Base-by-base conservation (phyloP, 129 eudicot genomes). In the Ambrosia artemisiifolia region DNA sequence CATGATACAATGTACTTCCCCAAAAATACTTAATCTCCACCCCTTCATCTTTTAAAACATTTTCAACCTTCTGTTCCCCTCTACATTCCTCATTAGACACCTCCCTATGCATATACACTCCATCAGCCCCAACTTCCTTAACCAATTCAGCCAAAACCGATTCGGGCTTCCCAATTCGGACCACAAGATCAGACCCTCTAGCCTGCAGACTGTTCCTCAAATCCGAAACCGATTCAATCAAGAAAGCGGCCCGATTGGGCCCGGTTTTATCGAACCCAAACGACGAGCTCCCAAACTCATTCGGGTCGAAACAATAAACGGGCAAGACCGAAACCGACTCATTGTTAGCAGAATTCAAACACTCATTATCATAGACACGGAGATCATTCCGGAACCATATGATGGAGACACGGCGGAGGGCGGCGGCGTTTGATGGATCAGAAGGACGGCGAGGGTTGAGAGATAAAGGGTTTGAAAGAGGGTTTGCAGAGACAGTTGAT, bases 1-100 rank as follows among this genome's bases (percentile, higher is more conserved):
- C 19, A 83, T 93, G 98, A 77, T 87, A 90, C 90, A 93, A 84
- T 48, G 98, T 93, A 75, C 98, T 93, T n/a, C 98, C 98, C 98
- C 98, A 93, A 74, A 87, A 93, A 69, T 93, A 93, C 85, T 90
- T 93, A 67, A 93, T 79, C 62, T 93, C 98, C 64, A 93, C 87
- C 9, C 96, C 96, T 74, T 93, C 96, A 59, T 93, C 92, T 79
- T 87, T 93, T 87, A 93, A 79, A 7, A 51, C 88, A 47, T 36
- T 83, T 75, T 89, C 95, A 63, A 90, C 83, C 81, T 84, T 94
- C 69, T 77, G 80, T 85, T 94, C 98, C 18, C 93, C 87, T 77
- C 83, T 87, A 33, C 88, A 91, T 55, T 94, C 98, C 74, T 86
- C 95, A 47, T 85, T 85, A n/a, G 93, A 84, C 59, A 94, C 96